Conservation (phyloP, 1,284 basidiomycete genomes). For the Sporisorium reilianum region DNA sequence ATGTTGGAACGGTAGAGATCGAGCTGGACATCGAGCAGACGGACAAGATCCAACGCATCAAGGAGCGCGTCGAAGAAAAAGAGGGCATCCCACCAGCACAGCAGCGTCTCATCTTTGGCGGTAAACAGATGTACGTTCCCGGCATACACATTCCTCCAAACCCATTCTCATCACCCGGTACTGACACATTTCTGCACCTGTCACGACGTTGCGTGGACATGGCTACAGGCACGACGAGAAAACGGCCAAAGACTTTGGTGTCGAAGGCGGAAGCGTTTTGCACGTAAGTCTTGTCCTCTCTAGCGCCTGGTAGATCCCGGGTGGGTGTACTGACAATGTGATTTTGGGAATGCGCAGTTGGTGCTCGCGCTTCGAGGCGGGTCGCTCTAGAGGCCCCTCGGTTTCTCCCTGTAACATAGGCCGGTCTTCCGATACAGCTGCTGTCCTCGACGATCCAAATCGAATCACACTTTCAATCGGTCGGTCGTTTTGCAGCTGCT, state of each 20-base stretch:
- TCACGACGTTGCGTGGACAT: no score
- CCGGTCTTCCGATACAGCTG: background rate
- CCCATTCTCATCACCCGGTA: no score
- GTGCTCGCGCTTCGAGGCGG: conserved; percentile 64
- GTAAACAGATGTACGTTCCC: conserved; percentile 89
- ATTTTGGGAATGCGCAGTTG: conserved; percentile 33
- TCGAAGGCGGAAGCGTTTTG: conserved; percentile 68
- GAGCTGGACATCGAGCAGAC: conserved; percentile 95
- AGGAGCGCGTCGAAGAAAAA: conserved; percentile 99
- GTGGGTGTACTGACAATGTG: background rate
- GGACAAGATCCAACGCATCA: conserved; percentile 94
- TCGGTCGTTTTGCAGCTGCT: background rate
- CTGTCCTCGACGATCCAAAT: background rate
- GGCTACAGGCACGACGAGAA: conserved; percentile 69
- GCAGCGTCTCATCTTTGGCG: conserved; percentile 93
- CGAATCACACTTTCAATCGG: background rate
- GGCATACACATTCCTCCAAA: background rate
- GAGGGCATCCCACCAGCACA: conserved; percentile 97
- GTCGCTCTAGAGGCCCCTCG: conserved; percentile 10
- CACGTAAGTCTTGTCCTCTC: conserved; percentile 58
- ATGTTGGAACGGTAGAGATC: conserved; percentile 74
- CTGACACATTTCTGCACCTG: background rate
- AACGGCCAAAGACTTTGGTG: conserved; percentile 67
- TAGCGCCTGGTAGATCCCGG: background rate
- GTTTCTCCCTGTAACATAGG: conserved; percentile 17